These are phyloP conservation scores for Sporothrix dimorphospora DNA, from an alignment of 2,329 filamentous ascomycete species.

Conservation along the genomic window DNA sequence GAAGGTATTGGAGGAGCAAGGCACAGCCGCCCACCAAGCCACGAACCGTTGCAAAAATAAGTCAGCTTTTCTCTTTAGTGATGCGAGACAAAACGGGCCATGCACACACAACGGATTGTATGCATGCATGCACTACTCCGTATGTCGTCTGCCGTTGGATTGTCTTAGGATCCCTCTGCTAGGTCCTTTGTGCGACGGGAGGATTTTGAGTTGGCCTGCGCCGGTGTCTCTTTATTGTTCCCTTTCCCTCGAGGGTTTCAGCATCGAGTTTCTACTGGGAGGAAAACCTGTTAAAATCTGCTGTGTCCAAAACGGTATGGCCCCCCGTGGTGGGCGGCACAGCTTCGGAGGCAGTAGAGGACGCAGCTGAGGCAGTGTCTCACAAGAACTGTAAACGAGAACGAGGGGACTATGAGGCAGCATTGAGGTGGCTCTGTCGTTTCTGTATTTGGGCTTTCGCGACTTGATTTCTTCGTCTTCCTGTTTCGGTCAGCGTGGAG, in stretches of 20 bases:
- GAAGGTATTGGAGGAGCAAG: not conserved
- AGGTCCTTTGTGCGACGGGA: not conserved
- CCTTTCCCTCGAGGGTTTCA: not conserved
- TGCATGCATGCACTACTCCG: not conserved
- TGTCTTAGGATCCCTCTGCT: not conserved
- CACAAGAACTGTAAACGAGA: not conserved
- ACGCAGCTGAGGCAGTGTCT: not conserved
- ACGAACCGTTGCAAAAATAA: not conserved
- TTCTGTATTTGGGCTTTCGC: not conserved
- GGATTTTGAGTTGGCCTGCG: not conserved
- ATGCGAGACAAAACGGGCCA: not conserved
- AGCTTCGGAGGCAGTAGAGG: not conserved
- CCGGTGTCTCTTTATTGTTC: slow-evolving; percentile 3
- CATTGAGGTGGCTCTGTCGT: not conserved
- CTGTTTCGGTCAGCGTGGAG: not conserved
- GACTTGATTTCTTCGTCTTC: not conserved
- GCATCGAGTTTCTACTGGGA: not conserved
- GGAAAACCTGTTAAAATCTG: not conserved
- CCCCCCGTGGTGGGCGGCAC: not conserved
- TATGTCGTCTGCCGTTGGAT: not conserved
- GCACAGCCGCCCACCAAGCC: slow-evolving; percentile 10
- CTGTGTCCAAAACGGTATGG: not conserved
- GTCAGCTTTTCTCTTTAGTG: not conserved
- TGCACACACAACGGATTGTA: not conserved
- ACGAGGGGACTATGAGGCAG: too few species aligned